These are phyloP conservation scores for Oehlia diaphana DNA, from an alignment of 192 early-diverging fungal genomes.

Conservation along the genomic window DNA sequence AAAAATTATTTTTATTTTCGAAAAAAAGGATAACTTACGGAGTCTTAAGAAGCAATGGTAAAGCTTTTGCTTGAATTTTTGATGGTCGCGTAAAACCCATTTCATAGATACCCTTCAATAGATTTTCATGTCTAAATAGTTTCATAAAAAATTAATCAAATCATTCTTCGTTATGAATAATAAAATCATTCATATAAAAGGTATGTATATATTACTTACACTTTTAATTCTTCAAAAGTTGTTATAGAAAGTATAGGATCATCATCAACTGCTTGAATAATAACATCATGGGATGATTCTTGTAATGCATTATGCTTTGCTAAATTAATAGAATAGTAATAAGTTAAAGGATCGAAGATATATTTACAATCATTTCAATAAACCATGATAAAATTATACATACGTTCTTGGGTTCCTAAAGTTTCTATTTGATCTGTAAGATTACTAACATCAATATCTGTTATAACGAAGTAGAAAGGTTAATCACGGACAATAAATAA, in stretches of 20 bases:
- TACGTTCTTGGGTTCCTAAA: background rate
- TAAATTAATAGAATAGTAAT: background rate
- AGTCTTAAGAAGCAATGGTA: constrained; percentile 82
- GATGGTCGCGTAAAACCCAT: constrained; percentile 93
- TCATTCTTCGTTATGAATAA: background rate
- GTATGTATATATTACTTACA: constrained; percentile 44
- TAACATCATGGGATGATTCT: constrained; percentile 50
- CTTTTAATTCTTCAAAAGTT: constrained; percentile 73
- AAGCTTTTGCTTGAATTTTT: constrained; percentile 93
- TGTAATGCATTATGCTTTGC: constrained; percentile 22
- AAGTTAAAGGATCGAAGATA: background rate
- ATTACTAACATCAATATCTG: background rate
- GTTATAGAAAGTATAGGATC: constrained; percentile 79
- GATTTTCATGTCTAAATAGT: constrained; percentile 64
- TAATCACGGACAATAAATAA: background rate
- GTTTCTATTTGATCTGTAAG: background rate
- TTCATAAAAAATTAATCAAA: background rate
- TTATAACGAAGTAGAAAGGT: background rate
- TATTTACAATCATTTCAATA: too few relatives aligned
- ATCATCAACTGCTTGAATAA: constrained; percentile 70
- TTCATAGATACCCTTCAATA: constrained; percentile 91
- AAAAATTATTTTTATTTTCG: too few relatives aligned
- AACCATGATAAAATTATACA: background rate
- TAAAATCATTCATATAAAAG: background rate
- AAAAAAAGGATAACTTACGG: constrained; percentile 53